Base-by-base conservation (phyloP, 2,329 filamentous ascomycete species). In the Stemphylium beticola region DNA sequence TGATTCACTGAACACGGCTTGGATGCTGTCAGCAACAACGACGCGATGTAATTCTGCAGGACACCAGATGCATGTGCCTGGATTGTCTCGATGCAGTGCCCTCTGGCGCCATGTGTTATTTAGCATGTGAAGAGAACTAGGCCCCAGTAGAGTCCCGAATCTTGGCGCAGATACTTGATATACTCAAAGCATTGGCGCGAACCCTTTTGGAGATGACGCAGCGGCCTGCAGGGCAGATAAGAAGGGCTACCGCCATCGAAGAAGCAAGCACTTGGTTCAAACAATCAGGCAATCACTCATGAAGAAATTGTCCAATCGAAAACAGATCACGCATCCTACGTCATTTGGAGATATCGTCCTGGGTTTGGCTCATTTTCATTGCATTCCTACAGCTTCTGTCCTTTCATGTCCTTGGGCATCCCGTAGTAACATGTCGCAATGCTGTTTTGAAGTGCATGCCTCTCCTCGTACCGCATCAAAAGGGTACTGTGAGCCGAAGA, bases 361-460 rank as follows among this genome's bases (percentile, higher is more conserved):
- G 50, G 49, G 49, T 49, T 58, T 68, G 64, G 61, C 62, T 67
- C 57, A 54, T 68, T 54, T 67, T 67, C 57, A 65, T 67, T 63
- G 65, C 63, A 65, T 68, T 65, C 57, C 57, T 63, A 60, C 55
- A 61, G 53, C 63, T 61, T 48, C 55, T 55, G 33, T 54, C 61
- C 47, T 55, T 55, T 58, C 59, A 52, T 55, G 58, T 53, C 59
- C 48, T 55, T 41, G 49, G 49, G 57, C 61, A 55, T 64, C 54
- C 61, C 52, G 49, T 48, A 55, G 57, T 53, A 55, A 49, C 49
- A 55, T 60, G 55, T 58, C 62, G 67, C 63, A 67, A 67, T 67
- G 60, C 61, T 64, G 58, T 63, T 63, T 58, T 67, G 57, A 58
- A 67, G 58, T 72, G 64, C 69, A 72, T 71, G 64, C 56, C 61